Conservation (phyloP, 768 basidiomycete species). For the Antrodiella citrinella region DNA sequence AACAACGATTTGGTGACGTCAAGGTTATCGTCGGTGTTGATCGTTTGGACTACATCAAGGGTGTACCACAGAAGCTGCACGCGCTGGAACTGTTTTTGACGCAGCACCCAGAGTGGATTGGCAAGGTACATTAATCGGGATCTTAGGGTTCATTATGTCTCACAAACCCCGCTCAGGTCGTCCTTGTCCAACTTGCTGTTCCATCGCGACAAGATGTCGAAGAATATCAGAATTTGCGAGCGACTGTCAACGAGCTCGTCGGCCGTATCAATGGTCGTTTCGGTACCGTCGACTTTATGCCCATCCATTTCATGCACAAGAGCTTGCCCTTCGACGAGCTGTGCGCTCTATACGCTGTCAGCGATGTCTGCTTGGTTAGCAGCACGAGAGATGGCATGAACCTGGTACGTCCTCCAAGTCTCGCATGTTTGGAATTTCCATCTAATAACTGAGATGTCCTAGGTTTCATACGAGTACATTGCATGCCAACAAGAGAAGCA, state of each 20-base stretch:
- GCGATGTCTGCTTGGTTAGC: constrained; percentile 93
- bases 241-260: constrained; percentile 95
- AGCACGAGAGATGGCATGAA: constrained; percentile 99
- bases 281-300: constrained; percentile 99
- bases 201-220: constrained; percentile 98
- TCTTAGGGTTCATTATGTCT: not conserved
- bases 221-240: constrained; percentile 95
- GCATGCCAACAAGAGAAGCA: constrained; percentile 90
- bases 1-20: constrained; percentile 86
- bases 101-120: constrained; percentile 99
- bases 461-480: constrained; percentile 99
- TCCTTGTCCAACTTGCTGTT: constrained; percentile 93
- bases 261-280: constrained; percentile 98
- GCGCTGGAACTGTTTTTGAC: constrained; percentile 93
- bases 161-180: constrained; percentile 54
- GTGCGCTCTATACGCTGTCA: constrained; percentile 94
- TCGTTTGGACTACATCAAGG: constrained; percentile 99
- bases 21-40: constrained; percentile 99
- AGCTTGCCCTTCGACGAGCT: constrained; percentile 88
- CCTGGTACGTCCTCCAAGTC: constrained; percentile 71
- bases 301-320: constrained; percentile 99
- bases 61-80: constrained; percentile 96
- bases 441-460: not conserved
- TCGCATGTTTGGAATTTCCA: constrained; percentile 14
- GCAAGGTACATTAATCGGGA: constrained; percentile 55